Percentiles rank a stretch among this genome's conserved stretches.
phyloP scores from a whole-genome alignment of 345 rosid genomes.

The Jatropha curcas region DNA sequence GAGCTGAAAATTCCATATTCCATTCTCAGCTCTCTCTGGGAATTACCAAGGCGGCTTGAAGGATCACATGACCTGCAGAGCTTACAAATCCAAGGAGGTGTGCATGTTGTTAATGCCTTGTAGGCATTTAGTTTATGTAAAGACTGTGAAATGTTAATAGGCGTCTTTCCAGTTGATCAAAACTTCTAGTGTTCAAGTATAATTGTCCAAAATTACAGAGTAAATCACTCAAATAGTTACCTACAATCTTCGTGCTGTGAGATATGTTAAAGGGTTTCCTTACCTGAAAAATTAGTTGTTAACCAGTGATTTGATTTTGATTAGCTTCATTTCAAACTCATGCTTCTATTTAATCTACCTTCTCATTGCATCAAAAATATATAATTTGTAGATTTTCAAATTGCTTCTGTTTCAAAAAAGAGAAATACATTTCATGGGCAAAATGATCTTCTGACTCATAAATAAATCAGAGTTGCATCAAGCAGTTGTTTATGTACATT shows the following conservation, averaged over 20 bases:
- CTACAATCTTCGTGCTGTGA: too few relatives aligned
- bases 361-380: too few relatives aligned
- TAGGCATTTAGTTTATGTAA: constrained; percentile 83
- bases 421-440: neutral
- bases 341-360: too few relatives aligned
- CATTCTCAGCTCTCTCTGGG: constrained; percentile 19
- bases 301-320: too few relatives aligned
- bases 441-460: too few relatives aligned
- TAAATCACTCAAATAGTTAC: constrained; percentile 30
- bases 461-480: neutral
- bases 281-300: constrained; percentile 17
- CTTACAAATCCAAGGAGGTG: constrained; percentile 66
- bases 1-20: constrained; percentile 31
- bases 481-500: neutral
- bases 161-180: constrained; percentile 67
- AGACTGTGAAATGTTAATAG: constrained; percentile 61
- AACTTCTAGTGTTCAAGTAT: constrained; percentile 59
- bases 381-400: too few relatives aligned
- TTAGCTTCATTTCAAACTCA: neutral
- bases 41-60: constrained; percentile 29
- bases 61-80: constrained; percentile 55
- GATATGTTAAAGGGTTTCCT: neutral
- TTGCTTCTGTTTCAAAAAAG: too few relatives aligned
- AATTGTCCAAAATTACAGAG: constrained; percentile 44
- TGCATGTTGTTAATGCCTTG: constrained; percentile 76